Percentiles rank a stretch among this genome's conserved stretches.
Conservation (phyloP, 805 yeast species). For the Blastobotrys mokoenaii region DNA sequence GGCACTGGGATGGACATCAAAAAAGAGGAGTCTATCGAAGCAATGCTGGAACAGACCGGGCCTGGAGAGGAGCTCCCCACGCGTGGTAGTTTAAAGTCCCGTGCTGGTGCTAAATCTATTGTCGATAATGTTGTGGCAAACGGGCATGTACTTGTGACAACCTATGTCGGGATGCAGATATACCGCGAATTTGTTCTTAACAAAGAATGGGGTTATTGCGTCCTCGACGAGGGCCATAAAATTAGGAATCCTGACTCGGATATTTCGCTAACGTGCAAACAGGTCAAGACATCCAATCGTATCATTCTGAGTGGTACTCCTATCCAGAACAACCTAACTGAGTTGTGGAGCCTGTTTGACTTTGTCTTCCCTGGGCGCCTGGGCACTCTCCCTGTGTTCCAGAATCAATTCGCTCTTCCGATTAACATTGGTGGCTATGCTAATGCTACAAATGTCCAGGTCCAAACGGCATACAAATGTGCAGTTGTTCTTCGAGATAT, state of each 20-base stretch:
- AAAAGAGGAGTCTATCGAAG: slow-evolving; percentile 23
- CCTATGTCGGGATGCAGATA: slow-evolving; percentile 77
- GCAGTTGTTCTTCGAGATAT: slow-evolving; percentile 84
- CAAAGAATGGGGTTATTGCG: slow-evolving; percentile 79
- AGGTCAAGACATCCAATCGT: slow-evolving; percentile 73
- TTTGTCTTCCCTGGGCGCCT: slow-evolving; percentile 90
- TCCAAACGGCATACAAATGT: slow-evolving; percentile 92
- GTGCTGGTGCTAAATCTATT: slow-evolving; percentile 27
- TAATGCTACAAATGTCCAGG: slow-evolving; percentile 91
- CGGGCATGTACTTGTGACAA: slow-evolving; percentile 85
- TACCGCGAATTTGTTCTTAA: slow-evolving; percentile 58
- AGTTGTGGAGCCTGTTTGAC: slow-evolving; percentile 91
- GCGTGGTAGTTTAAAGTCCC: slow-evolving; percentile 34
- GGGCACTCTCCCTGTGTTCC: slow-evolving; percentile 92
- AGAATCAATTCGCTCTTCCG: slow-evolving; percentile 84
- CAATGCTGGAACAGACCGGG: slow-evolving; percentile 19
- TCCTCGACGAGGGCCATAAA: slow-evolving; percentile 94
- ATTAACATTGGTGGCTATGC: slow-evolving; percentile 98
- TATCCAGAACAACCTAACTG: slow-evolving; percentile 85
- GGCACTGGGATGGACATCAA: slow-evolving; percentile 71
- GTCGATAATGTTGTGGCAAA: slow-evolving; percentile 49
- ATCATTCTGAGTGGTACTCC: slow-evolving; percentile 93
- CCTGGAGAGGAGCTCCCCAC: slow-evolving; percentile 20
- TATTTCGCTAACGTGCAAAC: slow-evolving; percentile 78
- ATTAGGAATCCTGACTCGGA: slow-evolving; percentile 91